A percentile compares a stretch with the other conserved stretches of the same genome.
Evolutionary conservation across 768 basidiomycete species (phyloP).

Genomic region (Rhizopogon vesiculosus): DNA sequence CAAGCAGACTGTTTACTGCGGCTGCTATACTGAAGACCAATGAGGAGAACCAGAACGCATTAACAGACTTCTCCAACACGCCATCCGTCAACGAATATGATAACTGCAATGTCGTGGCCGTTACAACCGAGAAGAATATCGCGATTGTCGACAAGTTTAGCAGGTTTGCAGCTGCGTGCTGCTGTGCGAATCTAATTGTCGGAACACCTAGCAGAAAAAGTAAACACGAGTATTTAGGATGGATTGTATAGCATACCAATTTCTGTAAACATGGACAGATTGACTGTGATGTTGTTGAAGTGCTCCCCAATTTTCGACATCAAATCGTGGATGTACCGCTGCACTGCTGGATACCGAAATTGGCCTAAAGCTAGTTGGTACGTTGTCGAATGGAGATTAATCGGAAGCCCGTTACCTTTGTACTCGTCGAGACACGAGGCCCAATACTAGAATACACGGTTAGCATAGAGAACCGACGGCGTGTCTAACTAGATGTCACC

Average conservation of each 20-base stretch:
- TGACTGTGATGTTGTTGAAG: conserved; percentile 45
- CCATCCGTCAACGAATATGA: conserved; percentile 32
- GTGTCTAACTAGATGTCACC: conserved; percentile 20
- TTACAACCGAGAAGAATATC: conserved; percentile 53
- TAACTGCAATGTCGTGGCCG: conserved; percentile 46
- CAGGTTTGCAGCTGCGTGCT: conserved; percentile 44
- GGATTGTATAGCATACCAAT: conserved; percentile 30
- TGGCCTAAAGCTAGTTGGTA: conserved; percentile 32
- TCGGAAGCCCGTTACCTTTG: conserved; percentile 29
- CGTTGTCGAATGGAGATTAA: neutral
- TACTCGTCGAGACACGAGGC: conserved; percentile 46
- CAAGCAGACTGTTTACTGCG: conserved; percentile 48
- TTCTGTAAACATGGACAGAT: conserved; percentile 49
- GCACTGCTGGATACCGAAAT: conserved; percentile 48
- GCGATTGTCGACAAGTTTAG: conserved; percentile 49
- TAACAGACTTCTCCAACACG: conserved; percentile 38
- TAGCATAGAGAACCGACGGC: neutral
- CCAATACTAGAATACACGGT: conserved; percentile 39
- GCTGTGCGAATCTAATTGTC: conserved; percentile 50
- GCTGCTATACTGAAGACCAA: conserved; percentile 51
- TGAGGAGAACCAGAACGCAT: conserved; percentile 52
- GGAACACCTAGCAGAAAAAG: conserved; percentile 37
- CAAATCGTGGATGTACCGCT: conserved; percentile 52
- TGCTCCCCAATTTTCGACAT: conserved; percentile 49
- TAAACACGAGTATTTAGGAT: neutral